Base-by-base conservation (phyloP, 2,329 filamentous ascomycete genomes). In the Thermochaetoides dissita region DNA sequence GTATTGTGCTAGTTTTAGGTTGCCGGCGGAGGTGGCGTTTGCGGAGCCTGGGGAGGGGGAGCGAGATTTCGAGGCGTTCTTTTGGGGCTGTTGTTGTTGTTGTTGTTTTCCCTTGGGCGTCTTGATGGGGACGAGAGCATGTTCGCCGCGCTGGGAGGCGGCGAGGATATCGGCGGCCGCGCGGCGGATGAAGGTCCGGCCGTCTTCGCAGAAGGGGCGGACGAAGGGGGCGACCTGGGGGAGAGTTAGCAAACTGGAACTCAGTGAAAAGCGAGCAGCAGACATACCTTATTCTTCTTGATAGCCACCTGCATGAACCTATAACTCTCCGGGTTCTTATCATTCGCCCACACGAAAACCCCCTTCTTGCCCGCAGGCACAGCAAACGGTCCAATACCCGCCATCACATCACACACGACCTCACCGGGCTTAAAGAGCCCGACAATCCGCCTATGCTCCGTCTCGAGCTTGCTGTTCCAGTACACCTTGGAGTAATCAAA, bases 401-500 rank as follows among this genome's bases (percentile, higher is more conserved):
- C 89, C 89, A 96, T 98, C 50, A 95, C 82, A 61, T 98, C 91
- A 64, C 82, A 91, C 1, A 96, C 84, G 3, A 87, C 87, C 56
- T 96, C 84, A 34, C 91, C 88, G 6, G 82, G 77, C 43, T 76
- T 66, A 66, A 96, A 95, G 42, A 80, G 64, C 40, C 72, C 66
- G 45, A 89, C 76, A 10, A 96, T 67, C 3, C 91, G 73, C 49
- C 81, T 77, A 62, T 98, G 91, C 62, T 98, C 91, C 1, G 79
- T 84, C 55, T 93, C 81, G 10, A 98, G 74, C 51, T 89, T 79
- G 55, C 79, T 87, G 63, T 98, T 98, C 89, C 89, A 98, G 69
- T 98, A 98, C 4, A 98, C 91, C 53, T 93, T 93, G 48, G 83
- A 76, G 61, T 94, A 98, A 66, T 98, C 84, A 61, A 98, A 96